Base-by-base conservation (phyloP, 768 basidiomycete species). In the Glaciozyma martinii region DNA sequence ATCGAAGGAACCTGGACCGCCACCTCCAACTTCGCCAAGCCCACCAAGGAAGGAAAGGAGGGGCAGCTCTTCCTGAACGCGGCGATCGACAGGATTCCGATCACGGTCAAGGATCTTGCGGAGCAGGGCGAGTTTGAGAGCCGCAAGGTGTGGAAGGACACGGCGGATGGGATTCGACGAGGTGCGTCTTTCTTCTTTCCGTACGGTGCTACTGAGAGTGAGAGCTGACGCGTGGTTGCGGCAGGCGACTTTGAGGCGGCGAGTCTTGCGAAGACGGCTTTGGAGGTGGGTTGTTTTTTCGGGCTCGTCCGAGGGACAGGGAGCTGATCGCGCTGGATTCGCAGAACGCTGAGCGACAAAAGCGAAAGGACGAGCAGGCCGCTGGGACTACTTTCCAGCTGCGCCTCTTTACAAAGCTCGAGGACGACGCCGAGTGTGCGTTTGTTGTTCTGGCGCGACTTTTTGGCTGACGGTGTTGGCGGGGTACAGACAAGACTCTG, bases 261-360 rank as follows among this genome's bases (percentile, higher is more conserved):
- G 5, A 86, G 86, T 65, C 79, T 77, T 70, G 94, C 92, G 75
- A 97, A 99, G 84, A 82, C 81, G 55, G 82, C 85, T 77, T 91
- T 98, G 55, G 94, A 98, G 87, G 90, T 88, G 40, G 25, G 59
- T 68, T 32, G 44, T 52, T 32, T 54, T 30, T 56, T 47, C 59
- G 8, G 5, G 1, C 3, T 54, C 19, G 30, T 12, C 18, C 18
- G 29, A 27, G 29, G 30, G 52, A 29, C 1, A 29, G 53, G 29
- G 27, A 27, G 29, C 19, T 15, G 9, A 29, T 3, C 30, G 53
- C 5, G 29, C 15, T 10, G 30, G 30, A 3, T 23, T 18, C 21
- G 40, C 69, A 94, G 91, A 95, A 94, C 70, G 88, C 92, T 42
- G 91, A 95, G 78, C 82, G 94, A 62, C 90, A 94, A 77, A 81